Conservation (phyloP, 2,329 filamentous ascomycete species). For the Alternaria solani region DNA sequence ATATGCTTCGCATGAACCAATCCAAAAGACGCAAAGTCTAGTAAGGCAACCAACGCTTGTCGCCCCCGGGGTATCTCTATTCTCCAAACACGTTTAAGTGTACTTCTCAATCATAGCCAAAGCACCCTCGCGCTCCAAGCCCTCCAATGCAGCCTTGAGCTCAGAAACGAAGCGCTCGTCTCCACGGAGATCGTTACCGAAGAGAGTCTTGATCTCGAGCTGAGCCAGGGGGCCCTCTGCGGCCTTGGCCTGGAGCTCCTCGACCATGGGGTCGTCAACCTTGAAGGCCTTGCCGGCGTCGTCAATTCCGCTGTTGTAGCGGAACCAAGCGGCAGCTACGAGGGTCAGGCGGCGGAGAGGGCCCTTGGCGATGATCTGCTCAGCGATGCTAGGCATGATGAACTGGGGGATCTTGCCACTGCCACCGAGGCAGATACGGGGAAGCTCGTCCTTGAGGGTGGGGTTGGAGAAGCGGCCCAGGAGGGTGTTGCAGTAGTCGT, state of each 20-base stretch:
- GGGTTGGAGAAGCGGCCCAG: constrained; percentile 40
- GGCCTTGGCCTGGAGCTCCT: constrained; percentile 35
- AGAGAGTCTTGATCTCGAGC: constrained; percentile 27
- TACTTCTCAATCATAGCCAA: constrained; percentile 33
- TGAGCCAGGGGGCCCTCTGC: constrained; percentile 23
- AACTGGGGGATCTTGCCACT: constrained; percentile 43
- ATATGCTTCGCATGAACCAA: not conserved
- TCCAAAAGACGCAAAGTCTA: not conserved
- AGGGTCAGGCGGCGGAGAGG: constrained; percentile 37
- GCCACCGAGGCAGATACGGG: constrained; percentile 42
- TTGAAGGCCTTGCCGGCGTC: constrained; percentile 34
- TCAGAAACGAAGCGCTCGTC: constrained; percentile 39
- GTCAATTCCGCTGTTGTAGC: constrained; percentile 36
- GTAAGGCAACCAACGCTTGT: not conserved
- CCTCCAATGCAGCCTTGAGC: constrained; percentile 33
- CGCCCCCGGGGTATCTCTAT: not conserved
- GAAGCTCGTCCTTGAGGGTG: constrained; percentile 39
- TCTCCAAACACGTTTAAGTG: constrained; percentile 7
- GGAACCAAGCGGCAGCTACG: constrained; percentile 39
- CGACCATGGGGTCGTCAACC: constrained; percentile 37
- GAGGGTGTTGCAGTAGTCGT: constrained; percentile 39
- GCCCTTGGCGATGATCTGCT: constrained; percentile 36
- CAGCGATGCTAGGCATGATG: constrained; percentile 41
- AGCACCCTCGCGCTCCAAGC: constrained; percentile 30
- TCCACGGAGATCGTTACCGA: constrained; percentile 38